These are phyloP conservation scores for Populus euphratica DNA, from an alignment of 345 rosid species.

Conservation along the genomic window DNA sequence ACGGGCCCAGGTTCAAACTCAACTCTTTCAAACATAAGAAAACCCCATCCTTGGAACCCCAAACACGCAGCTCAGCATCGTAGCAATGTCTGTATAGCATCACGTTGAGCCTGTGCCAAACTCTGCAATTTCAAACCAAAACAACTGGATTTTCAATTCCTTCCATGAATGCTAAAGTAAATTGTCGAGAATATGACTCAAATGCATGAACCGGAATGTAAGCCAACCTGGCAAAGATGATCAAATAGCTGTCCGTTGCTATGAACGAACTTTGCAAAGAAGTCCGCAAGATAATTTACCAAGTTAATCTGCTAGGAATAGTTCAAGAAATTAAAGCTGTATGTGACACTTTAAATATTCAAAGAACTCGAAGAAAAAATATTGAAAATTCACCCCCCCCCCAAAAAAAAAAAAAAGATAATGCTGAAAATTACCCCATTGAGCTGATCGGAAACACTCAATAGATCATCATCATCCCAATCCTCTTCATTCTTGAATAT, in stretches of 20 bases:
- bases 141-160: background rate
- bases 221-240: conserved; percentile 64
- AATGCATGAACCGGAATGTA: conserved; percentile 5
- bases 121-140: conserved; percentile 36
- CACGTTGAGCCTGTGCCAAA: conserved; percentile 46
- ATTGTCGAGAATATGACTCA: background rate
- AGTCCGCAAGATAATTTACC: conserved; percentile 61
- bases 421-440: conserved; percentile 51
- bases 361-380: background rate
- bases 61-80: conserved; percentile 17
- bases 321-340: background rate
- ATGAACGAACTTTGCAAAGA: conserved; percentile 48
- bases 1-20: background rate
- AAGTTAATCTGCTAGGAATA: conserved; percentile 60
- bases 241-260: conserved; percentile 52
- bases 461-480: conserved; percentile 51
- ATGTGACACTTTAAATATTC: background rate
- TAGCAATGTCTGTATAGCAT: conserved; percentile 46
- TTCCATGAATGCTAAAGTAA: background rate
- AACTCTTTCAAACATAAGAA: background rate
- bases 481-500: conserved; percentile 53
- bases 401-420: background rate
- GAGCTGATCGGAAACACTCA: conserved; percentile 54
- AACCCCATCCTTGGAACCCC: background rate
- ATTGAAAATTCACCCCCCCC: background rate